Conservation (phyloP, 495 filamentous ascomycete genomes). For the Talaromyces stipitatus region DNA sequence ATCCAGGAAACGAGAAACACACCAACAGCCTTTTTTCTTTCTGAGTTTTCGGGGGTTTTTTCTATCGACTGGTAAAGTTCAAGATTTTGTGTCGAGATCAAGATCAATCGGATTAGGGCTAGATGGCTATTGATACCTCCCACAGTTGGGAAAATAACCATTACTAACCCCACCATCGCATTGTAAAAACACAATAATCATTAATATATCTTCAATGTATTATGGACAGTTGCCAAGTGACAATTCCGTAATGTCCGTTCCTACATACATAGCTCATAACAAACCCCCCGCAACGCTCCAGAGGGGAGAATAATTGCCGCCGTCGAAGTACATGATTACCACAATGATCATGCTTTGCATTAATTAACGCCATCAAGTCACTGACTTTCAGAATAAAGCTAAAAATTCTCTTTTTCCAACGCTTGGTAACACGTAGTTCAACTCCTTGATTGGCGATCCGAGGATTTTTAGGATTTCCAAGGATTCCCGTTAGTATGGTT, state of each 20-base stretch:
- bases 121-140: background rate
- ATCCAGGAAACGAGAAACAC: slow-evolving; percentile 16
- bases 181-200: background rate
- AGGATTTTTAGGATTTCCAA: no score
- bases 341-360: background rate
- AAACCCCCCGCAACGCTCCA: background rate
- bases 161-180: background rate
- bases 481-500: background rate
- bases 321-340: background rate
- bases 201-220: background rate
- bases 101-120: background rate
- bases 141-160: background rate
- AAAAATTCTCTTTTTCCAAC: no score
- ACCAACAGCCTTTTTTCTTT: background rate
- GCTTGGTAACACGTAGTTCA: no score
- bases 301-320: background rate
- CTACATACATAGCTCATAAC: background rate
- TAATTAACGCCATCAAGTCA: background rate
- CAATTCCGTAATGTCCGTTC: background rate
- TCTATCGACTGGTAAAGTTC: no score
- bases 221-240: background rate
- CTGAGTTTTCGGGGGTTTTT: background rate
- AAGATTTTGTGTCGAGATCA: no score
- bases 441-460: background rate
- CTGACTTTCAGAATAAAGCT: no score